These are phyloP conservation scores for Plectranthus barbatus DNA, from an alignment of 257 asterid genomes.

Conservation along the genomic window DNA sequence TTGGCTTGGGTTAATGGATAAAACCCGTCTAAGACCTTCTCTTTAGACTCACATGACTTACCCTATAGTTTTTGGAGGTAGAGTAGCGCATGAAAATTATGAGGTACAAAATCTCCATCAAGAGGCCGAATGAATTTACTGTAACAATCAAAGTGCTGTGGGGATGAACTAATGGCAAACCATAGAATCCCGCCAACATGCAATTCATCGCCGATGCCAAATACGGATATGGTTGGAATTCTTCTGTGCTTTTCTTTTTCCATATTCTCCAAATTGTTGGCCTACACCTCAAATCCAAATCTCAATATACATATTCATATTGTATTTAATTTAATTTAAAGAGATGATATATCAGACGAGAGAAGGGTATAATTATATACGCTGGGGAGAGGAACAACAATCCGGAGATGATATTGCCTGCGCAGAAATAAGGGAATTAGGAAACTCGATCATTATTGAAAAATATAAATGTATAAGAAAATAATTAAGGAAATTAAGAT, in stretches of 20 bases:
- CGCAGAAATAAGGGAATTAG: neutral
- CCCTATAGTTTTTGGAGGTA: constrained; percentile 22
- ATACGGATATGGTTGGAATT: constrained; percentile 69
- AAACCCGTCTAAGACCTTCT: no score
- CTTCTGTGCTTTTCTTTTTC: constrained; percentile 46
- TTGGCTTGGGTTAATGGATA: no score
- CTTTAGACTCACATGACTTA: neutral
- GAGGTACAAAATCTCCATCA: constrained; percentile 33
- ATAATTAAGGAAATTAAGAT: no score
- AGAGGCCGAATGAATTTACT: constrained; percentile 41
- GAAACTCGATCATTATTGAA: neutral
- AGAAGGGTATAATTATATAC: neutral
- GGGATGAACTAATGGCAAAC: constrained; percentile 53
- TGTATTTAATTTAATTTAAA: no score
- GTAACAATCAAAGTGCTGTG: constrained; percentile 41
- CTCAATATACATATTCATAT: neutral
- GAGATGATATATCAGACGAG: no score
- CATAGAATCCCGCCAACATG: constrained; percentile 54
- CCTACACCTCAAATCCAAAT: constrained; percentile 10
- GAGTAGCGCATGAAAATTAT: constrained; percentile 32
- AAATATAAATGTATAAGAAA: neutral
- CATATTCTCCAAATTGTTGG: constrained; percentile 38
- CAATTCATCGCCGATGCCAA: neutral
- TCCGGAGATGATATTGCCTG: constrained; percentile 23
- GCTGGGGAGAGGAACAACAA: constrained; percentile 20